Percentiles rank a stretch among this genome's conserved stretches.
phyloP scores from a whole-genome alignment of 306 rosid species.

The Senna tora region DNA sequence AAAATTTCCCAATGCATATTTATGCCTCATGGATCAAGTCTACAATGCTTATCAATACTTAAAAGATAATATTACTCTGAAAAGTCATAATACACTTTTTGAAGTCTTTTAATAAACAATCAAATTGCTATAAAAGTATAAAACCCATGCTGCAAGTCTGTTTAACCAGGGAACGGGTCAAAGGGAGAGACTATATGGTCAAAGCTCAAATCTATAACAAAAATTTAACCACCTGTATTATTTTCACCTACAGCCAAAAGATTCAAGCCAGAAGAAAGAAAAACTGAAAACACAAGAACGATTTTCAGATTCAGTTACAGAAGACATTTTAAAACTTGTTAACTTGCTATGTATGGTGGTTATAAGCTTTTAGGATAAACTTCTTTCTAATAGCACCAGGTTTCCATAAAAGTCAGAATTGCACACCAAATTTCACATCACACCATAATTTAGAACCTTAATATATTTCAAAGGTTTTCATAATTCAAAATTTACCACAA shows the following conservation, averaged over 20 bases:
- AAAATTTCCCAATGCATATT: slow-evolving; percentile 26
- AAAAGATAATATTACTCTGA: not conserved
- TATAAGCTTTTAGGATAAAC: slow-evolving; percentile 2
- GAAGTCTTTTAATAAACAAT: not conserved
- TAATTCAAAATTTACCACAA: slow-evolving; percentile 20
- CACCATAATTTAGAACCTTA: not conserved
- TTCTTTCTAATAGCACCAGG: slow-evolving; percentile 4
- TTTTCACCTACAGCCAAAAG: not conserved
- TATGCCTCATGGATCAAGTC: not conserved
- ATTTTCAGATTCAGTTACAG: slow-evolving; percentile 4
- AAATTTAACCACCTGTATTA: not conserved
- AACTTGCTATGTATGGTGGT: not conserved
- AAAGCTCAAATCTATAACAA: not conserved
- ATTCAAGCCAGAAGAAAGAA: not conserved
- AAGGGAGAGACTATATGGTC: not conserved
- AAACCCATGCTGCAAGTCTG: not conserved
- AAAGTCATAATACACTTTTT: not conserved
- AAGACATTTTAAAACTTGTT: not conserved
- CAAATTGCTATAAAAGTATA: not conserved
- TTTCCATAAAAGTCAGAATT: slow-evolving; percentile 3
- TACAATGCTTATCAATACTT: not conserved
- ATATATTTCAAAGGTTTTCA: not conserved
- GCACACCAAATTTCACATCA: not conserved
- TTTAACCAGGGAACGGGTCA: too few relatives aligned
- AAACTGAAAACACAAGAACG: not conserved